Evolutionary conservation across 768 basidiomycete species (phyloP).

Genomic region (Scleroderma citrinum): DNA sequence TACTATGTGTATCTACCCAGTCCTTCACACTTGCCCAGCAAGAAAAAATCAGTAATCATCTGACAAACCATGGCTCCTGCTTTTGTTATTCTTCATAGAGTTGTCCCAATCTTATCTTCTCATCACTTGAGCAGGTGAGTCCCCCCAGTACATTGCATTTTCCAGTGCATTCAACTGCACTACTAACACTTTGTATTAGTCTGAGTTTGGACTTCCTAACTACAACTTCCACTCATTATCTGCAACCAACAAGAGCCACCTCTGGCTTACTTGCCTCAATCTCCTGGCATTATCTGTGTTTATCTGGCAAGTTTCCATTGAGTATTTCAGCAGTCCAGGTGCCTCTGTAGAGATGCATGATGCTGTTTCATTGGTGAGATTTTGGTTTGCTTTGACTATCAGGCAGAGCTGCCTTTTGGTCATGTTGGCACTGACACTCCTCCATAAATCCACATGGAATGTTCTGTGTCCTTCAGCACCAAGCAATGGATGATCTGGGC

Average conservation of each 20-base stretch:
- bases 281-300: slow-evolving; percentile 56
- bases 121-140: slow-evolving; percentile 68
- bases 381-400: slow-evolving; percentile 67
- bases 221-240: slow-evolving; percentile 52
- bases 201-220: slow-evolving; percentile 71
- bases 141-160: slow-evolving; percentile 49
- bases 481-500: slow-evolving; percentile 72
- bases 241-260: slow-evolving; percentile 60
- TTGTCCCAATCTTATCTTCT: slow-evolving; percentile 70
- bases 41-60: no score
- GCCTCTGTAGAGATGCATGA: slow-evolving; percentile 41
- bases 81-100: slow-evolving; percentile 70
- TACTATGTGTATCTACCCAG: no score
- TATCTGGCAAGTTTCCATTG: slow-evolving; percentile 57
- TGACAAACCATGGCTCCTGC: slow-evolving; percentile 61
- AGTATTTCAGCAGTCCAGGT: slow-evolving; percentile 43
- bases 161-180: background rate
- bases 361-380: slow-evolving; percentile 47
- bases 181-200: slow-evolving; percentile 35
- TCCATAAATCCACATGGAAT: slow-evolving; percentile 67
- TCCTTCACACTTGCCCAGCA: no score
- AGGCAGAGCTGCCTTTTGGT: slow-evolving; percentile 66
- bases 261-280: slow-evolving; percentile 70
- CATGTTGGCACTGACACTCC: slow-evolving; percentile 53
- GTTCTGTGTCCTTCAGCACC: slow-evolving; percentile 59